Evolutionary conservation across 2,329 filamentous ascomycete genomes (phyloP), one percentile per base, ranked within the genome.

Genomic region (Alternaria panax): DNA sequence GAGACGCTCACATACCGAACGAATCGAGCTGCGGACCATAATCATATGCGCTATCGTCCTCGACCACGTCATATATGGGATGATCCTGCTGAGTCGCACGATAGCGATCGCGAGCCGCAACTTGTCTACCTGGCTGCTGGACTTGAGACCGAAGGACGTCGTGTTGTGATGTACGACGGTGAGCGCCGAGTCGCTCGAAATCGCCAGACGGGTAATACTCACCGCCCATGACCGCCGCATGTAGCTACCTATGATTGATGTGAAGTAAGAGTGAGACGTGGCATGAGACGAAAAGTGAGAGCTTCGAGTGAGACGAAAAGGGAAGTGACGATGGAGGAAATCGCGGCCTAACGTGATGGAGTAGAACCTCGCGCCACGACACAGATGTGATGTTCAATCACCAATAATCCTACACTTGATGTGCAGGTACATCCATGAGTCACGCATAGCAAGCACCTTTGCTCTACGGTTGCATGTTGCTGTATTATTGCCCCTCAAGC

Each of bases 1-100:
- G 4, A 28, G n/a, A 1, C 12, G 3, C 34, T 1, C 16, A 54
- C 76, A 65, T 65, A 86, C 84, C 83, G 64, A 85, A 86, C 3
- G 78, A 78, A 74, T 86, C 82, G 12, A 84, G 73, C 7, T 73
- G 66, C 25, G 62, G 36, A 7, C 18, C 48, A 18, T 51, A 30
- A 12, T 60, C 59, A 34, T 70, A 66, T 11, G 57, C 58, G 12
- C 60, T 50, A 30, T 76, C 69, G 22, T 75, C 75, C 43, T 72
- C 74, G 4, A 71, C 62, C 1, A 42, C 41, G 38, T 73, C 71
- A 48, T 69, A 69, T 34, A 63, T 50, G 20, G 55, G 47, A 28
- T 60, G 28, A 20, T 67, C 55, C 16, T 65, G 59, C 38, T 63
- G 67, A 22, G 52, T 57, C 5, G 63, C 54, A 28, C 70, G 72